These are phyloP conservation scores for Anisodus acutangulus DNA, from an alignment of 257 asterid species.

Conservation along the genomic window DNA sequence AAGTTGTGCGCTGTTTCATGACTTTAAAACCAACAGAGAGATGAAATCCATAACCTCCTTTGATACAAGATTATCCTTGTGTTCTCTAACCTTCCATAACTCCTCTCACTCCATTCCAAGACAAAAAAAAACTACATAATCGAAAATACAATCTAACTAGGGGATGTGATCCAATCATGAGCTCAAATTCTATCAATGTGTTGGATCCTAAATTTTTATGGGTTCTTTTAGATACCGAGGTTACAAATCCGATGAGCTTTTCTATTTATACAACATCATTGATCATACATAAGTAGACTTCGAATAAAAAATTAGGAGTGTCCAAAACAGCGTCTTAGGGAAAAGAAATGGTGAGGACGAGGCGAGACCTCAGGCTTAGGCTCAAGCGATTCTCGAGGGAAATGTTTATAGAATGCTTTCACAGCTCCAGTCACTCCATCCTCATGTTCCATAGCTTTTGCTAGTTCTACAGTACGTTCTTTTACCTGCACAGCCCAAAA, in stretches of 20 bases:
- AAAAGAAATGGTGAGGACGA: constrained; percentile 38
- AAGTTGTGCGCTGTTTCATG: no score
- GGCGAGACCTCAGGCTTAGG: constrained; percentile 42
- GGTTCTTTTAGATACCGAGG: neutral
- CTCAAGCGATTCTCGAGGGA: constrained; percentile 44
- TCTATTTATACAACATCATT: neutral
- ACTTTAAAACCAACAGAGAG: neutral
- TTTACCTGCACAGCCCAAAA: constrained; percentile 56
- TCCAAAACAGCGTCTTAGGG: constrained; percentile 49
- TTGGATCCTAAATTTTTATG: neutral
- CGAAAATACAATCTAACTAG: neutral
- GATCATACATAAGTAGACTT: neutral
- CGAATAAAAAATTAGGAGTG: neutral
- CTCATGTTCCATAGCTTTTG: constrained; percentile 84
- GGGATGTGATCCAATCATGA: neutral
- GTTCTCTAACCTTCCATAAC: neutral
- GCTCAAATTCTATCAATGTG: neutral
- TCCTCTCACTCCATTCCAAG: constrained; percentile 3
- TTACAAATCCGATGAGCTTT: neutral
- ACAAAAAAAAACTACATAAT: neutral
- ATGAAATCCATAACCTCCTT: neutral
- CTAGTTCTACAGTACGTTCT: constrained; percentile 63
- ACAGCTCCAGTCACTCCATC: constrained; percentile 91
- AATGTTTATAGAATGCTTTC: constrained; percentile 71
- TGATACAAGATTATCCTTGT: neutral